These are phyloP conservation scores for Massarina eburnea DNA, from an alignment of 2,329 filamentous ascomycete genomes.

Conservation along the genomic window DNA sequence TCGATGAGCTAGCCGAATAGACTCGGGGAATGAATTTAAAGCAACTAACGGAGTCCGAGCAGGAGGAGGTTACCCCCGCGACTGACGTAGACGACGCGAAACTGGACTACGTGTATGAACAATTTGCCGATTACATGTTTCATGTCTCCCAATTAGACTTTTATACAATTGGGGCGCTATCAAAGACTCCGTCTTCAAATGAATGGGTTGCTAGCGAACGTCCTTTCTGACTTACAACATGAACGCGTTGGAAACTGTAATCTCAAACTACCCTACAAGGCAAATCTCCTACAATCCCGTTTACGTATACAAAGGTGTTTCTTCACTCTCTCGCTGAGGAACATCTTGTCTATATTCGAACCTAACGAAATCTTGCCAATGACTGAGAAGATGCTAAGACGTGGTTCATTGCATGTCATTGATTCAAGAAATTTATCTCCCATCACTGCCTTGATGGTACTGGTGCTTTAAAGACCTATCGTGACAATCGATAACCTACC, in stretches of 20 bases:
- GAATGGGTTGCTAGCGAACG: constrained; percentile 34
- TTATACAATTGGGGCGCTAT: constrained; percentile 32
- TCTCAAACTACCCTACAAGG: constrained; percentile 31
- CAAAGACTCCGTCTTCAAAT: constrained; percentile 21
- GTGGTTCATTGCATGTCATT: constrained; percentile 23
- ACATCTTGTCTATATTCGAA: constrained; percentile 21
- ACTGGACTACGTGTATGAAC: constrained; percentile 22
- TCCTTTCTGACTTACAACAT: constrained; percentile 24
- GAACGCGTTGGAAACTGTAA: constrained; percentile 26
- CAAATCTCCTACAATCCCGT: constrained; percentile 32
- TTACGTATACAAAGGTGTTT: constrained; percentile 17
- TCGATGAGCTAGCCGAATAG: too few species aligned
- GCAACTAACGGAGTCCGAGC: constrained; percentile 15
- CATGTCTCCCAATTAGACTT: constrained; percentile 17
- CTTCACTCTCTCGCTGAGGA: constrained; percentile 22
- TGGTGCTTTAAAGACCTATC: constrained; percentile 44
- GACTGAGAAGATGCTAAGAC: constrained; percentile 22
- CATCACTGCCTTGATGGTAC: constrained; percentile 22
- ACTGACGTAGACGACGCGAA: constrained; percentile 12
- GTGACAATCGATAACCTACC: too few species aligned
- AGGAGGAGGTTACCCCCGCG: constrained; percentile 18
- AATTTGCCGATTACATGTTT: constrained; percentile 19
- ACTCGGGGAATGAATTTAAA: too few species aligned
- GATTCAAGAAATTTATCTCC: constrained; percentile 15
- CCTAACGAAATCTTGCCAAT: constrained; percentile 26